Base-by-base conservation (phyloP, 23 red algal genomes). In the Gracilaria gracilis region DNA sequence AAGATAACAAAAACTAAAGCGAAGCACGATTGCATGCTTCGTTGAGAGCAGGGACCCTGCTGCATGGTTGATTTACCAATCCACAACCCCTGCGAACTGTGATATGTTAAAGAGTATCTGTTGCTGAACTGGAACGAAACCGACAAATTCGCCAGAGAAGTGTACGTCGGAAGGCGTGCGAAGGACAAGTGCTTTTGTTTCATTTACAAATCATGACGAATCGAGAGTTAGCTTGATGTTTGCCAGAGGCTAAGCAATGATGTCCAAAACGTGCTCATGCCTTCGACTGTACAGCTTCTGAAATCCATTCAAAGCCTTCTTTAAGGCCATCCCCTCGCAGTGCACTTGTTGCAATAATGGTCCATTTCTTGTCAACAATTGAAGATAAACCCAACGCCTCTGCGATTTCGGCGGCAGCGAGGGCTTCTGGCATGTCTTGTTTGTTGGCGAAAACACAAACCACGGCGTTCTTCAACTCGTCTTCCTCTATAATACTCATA, bases 371-470 rank as follows among this genome's bases (percentile, higher is more conserved):
- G 70, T 99, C 91, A 31, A 84, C 72, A 14, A 99, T 87, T 19
- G 85, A 86, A 23, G 78, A 89, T 48, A 99, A 81, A 32, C 94
- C 88, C 24, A 99, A 59, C 42, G 83, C 88, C 38, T 96, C 88
- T 31, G 93, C 94, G 46, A 99, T 91, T 21, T 95, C 97, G 3
- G 97, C 94, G 0, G 91, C 73, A 21, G 73, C 70, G 33, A 93
- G 61, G 2, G 97, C 95, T 44, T 95, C 88, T 25, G 91, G 90
- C 40, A 79, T 76, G 77, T 99, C 97, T 65, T 99, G 97, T 89
- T 99, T 99, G 97, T 99, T 99, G 24, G 97, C 97, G 42, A 99
- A 90, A 32, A 99, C 87, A 38, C 92, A 94, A 49, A 99, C 82
- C 23, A 96, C 82, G 27, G 97, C 93, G 75, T 80, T 88, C 51